Base-by-base conservation (phyloP, 257 asterid species). In the Paulownia fortunei region DNA sequence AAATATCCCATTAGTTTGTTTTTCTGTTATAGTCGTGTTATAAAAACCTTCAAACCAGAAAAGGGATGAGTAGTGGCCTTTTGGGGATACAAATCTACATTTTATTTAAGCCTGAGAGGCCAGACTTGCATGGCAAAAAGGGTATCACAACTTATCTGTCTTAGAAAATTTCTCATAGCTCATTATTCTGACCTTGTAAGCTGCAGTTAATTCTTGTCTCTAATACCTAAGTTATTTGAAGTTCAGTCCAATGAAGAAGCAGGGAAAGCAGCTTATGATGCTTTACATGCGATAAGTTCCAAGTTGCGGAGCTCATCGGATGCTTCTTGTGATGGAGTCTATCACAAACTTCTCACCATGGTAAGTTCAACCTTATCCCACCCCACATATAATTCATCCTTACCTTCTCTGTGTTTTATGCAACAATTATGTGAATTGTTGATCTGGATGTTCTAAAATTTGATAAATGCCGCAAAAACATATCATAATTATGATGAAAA, bases 191-290 rank as follows among this genome's bases (percentile, higher is more conserved):
- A n/a, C n/a, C n/a, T n/a, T n/a, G n/a, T n/a, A n/a, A n/a, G n/a
- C n/a, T n/a, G n/a, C n/a, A n/a, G n/a, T n/a, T n/a, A n/a, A n/a
- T 46, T 79, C 76, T 49, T 76, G 75, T 69, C 12, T 59, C 75
- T 82, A 55, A 80, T 16, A 46, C 82, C 19, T 72, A 32, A 26
- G 7, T 74, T 51, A 21, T 74, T 59, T 82, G 42, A 69, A 49
- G 4, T 86, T 58, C 90, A 95, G 98, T 90, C 98, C 44, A 74
- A 84, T 51, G 97, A 96, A 82, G 99, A 92, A 81, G 92, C 92
- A 69, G 85, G 99, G 86, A 96, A 96, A 84, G 91, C 87, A 73
- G 97, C 99, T 66, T 92, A 93, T 81, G 95, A 93, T 76, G 86
- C 87, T 73, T 87, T 96, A 72, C 76, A 84, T 69, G 92, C 86